Base-by-base conservation (phyloP, 192 early-diverging fungal genomes). In the Chytriomyces sp. region DNA sequence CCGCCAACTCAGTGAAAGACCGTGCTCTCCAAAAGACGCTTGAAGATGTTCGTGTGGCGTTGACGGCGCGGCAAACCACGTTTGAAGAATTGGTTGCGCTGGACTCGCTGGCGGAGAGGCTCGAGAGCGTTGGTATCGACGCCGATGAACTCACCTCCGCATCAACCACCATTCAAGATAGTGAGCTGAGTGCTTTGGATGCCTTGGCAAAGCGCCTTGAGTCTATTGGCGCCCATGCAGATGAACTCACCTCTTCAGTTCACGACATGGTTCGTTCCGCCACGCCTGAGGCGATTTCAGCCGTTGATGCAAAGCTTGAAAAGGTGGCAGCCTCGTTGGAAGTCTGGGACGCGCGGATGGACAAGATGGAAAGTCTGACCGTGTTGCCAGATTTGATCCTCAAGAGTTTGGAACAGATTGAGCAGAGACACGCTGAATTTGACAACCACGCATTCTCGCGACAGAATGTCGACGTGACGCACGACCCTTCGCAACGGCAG, bases 341-440 rank as follows among this genome's bases (percentile, higher is more conserved):
- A 28, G 8, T 23, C 18, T 44, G 53, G 6, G 50, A 43, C 10
- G 49, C 44, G 24, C 61, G 73, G 18, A 65, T 75, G 73, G 62
- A 75, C 28, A 44, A 66, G 23, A 64, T 75, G 73, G 73, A 75
- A 45, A 26, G 49, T n/a, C 53, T 74, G 1, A 11, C 61, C 7
- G 20, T 28, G 0, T 35, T 74, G 9, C 10, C n/a, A 23, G 72
- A 74, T 44, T 13, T 63, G 20, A 61, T 74, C 11, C 10, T 61
- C 16, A 46, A 48, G 8, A 28, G 73, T 1, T 26, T 75, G 7
- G 16, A 62, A 5, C 28, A 74, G 63, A 74, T 74, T 20, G 45
- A 63, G 11, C 5, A 5, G 18, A 61, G 49, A 44, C 72, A 74
- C n/a, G 35, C 57, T 8, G 73, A 64, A 50, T 49, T 65, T 11